Conservation (phyloP, 305 asterid genomes). For the Solanum aculeatissimum region DNA sequence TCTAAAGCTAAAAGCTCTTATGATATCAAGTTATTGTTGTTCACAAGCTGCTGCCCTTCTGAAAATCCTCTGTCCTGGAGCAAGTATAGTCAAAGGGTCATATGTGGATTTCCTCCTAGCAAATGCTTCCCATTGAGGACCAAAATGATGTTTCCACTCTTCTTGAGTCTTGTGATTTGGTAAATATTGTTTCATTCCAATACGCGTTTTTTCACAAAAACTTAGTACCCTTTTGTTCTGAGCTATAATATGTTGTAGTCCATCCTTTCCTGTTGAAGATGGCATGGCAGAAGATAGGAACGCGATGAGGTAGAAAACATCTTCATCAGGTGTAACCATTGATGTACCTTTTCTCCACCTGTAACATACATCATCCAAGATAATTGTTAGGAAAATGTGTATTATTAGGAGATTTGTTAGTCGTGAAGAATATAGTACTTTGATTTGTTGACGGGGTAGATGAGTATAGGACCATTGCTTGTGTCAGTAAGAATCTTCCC, state of each 20-base stretch:
- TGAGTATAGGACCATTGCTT: conserved; percentile 79
- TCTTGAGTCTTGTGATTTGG: conserved; percentile 56
- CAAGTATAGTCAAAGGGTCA: conserved; percentile 76
- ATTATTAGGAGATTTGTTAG: background rate
- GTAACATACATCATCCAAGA: background rate
- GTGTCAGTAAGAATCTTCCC: conserved; percentile 64
- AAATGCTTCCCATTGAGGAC: conserved; percentile 60
- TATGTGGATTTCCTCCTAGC: conserved; percentile 48
- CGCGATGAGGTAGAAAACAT: conserved; percentile 64
- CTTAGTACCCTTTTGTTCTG: conserved; percentile 45
- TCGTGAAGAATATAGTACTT: conserved; percentile 32
- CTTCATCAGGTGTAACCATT: conserved; percentile 58
- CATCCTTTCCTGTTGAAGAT: conserved; percentile 53
- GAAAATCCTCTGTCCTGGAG: conserved; percentile 91
- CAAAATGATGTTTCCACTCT: conserved; percentile 84
- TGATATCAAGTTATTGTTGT: background rate
- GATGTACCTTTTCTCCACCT: conserved; percentile 87
- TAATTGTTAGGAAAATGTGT: background rate
- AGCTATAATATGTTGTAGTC: conserved; percentile 37
- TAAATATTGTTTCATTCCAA: conserved; percentile 74
- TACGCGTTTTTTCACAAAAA: conserved; percentile 32
- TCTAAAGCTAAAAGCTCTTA: background rate
- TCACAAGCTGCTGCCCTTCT: conserved; percentile 9
- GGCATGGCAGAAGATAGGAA: conserved; percentile 65
- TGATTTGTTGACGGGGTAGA: conserved; percentile 82